Conservation (phyloP, 1,284 basidiomycete species). For the Clitocybe nebularis region DNA sequence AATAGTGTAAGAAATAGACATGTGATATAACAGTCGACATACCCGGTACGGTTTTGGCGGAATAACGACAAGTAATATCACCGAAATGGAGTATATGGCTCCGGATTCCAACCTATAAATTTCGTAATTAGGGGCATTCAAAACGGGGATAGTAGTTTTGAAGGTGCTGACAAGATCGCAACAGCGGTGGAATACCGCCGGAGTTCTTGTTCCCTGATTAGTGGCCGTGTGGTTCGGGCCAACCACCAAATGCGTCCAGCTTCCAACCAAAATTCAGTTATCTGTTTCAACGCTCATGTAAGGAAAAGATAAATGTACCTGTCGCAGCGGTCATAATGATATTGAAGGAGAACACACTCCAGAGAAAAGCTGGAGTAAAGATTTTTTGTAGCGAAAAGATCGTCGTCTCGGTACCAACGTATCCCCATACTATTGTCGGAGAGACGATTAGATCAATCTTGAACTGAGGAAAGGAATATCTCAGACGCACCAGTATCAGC, state of each 20-base stretch:
- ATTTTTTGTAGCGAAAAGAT: constrained; percentile 6
- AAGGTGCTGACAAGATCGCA: constrained; percentile 18
- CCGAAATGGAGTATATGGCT: constrained; percentile 12
- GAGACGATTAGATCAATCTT: not conserved
- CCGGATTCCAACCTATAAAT: constrained; percentile 12
- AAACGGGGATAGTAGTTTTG: not conserved
- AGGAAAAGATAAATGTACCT: constrained; percentile 12
- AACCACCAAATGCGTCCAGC: constrained; percentile 28
- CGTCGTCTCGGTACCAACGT: constrained; percentile 13
- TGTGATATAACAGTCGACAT: not conserved
- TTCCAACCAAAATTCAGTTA: constrained; percentile 2
- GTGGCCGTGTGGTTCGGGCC: constrained; percentile 20
- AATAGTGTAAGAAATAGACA: not conserved
- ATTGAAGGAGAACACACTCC: constrained; percentile 24
- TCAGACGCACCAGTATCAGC: constrained; percentile 1
- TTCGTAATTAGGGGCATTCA: not conserved
- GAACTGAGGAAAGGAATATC: not conserved
- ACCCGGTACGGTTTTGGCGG: constrained; percentile 10
- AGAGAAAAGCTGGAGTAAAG: constrained; percentile 20
- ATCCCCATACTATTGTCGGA: constrained; percentile 21
- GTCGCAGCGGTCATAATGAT: constrained; percentile 21
- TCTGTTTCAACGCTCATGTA: not conserved
- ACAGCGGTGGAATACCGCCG: constrained; percentile 21
- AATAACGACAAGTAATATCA: constrained; percentile 6
- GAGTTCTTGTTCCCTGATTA: constrained; percentile 19